Percentiles rank a stretch among this genome's conserved stretches.
Conservation (phyloP, 1,284 basidiomycete species). For the Stereum hirsutum region DNA sequence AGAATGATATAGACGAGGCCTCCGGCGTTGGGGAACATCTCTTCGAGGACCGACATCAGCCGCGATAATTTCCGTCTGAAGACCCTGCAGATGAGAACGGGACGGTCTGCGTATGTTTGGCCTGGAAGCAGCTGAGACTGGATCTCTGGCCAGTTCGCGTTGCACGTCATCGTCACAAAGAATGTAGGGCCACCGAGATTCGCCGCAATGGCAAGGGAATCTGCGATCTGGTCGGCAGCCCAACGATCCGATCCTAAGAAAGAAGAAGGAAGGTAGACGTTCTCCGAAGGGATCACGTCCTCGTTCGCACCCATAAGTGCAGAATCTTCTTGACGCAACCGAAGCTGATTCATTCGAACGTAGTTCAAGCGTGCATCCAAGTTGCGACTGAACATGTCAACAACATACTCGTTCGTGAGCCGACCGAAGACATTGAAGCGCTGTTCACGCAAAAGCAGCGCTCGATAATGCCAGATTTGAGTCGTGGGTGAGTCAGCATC, state of each 20-base stretch:
- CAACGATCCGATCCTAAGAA: constrained; percentile 24
- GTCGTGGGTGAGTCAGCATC: constrained; percentile 11
- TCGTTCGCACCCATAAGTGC: constrained; percentile 12
- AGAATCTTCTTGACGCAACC: constrained; percentile 15
- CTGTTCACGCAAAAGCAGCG: constrained; percentile 15
- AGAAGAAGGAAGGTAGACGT: constrained; percentile 23
- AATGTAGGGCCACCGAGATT: constrained; percentile 21
- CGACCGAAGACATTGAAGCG: constrained; percentile 24
- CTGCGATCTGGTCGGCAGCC: constrained; percentile 24
- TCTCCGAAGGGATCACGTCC: constrained; percentile 10
- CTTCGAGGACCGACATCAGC: constrained; percentile 15
- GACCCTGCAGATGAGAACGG: constrained; percentile 23
- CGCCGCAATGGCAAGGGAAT: constrained; percentile 24
- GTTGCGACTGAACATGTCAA: constrained; percentile 26
- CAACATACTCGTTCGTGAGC: constrained; percentile 24
- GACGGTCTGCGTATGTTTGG: constrained; percentile 22
- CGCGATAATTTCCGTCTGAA: constrained; percentile 21
- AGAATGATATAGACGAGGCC: constrained; percentile 19
- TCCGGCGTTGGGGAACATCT: constrained; percentile 18
- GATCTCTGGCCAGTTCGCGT: constrained; percentile 29
- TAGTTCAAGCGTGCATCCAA: constrained; percentile 21
- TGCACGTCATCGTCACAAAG: constrained; percentile 30
- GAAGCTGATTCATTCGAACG: constrained; percentile 20
- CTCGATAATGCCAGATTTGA: constrained; percentile 18
- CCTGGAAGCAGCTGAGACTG: constrained; percentile 17